A percentile compares a stretch with the other conserved stretches of the same genome.
These are phyloP conservation scores for Wickerhamomyces xylosicus DNA, from an alignment of 805 yeast species.

Conservation along the genomic window DNA sequence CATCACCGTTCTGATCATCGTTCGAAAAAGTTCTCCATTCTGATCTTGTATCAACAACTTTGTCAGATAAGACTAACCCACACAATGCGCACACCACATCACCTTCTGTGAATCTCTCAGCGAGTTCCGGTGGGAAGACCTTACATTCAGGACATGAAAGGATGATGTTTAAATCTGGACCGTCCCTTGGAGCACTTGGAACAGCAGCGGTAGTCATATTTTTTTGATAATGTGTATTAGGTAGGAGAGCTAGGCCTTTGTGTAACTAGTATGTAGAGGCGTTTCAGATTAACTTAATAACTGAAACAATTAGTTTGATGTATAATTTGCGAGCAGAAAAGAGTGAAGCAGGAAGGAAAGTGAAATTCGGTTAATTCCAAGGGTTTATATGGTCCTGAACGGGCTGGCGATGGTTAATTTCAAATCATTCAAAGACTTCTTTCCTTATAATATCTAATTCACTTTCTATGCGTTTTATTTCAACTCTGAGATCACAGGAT, in stretches of 20 bases:
- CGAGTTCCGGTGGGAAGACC: conserved; percentile 89
- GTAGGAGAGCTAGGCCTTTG: background rate
- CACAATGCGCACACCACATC: conserved; percentile 98
- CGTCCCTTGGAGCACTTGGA: conserved; percentile 23
- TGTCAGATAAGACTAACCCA: conserved; percentile 86
- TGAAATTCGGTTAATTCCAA: too few species aligned
- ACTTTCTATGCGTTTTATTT: too few species aligned
- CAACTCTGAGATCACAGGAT: too few species aligned
- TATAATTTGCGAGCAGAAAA: too few species aligned
- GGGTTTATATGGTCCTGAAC: too few species aligned
- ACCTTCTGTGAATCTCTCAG: conserved; percentile 93
- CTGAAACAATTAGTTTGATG: background rate
- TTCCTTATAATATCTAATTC: too few species aligned
- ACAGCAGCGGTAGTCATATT: conserved; percentile 5
- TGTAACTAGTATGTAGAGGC: background rate
- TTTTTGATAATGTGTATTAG: background rate
- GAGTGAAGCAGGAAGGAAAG: too few species aligned
- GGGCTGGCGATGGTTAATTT: too few species aligned
- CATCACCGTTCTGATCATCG: conserved; percentile 97
- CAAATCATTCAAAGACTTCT: too few species aligned
- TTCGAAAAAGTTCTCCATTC: conserved; percentile 99
- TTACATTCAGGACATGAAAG: conserved; percentile 94
- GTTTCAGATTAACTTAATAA: background rate
- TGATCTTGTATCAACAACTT: conserved; percentile 88
- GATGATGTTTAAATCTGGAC: conserved; percentile 81